A percentile compares a stretch with the other conserved stretches of the same genome.
These are phyloP conservation scores for Phtheirospermum japonicum DNA, from an alignment of 257 asterid species.

Conservation along the genomic window DNA sequence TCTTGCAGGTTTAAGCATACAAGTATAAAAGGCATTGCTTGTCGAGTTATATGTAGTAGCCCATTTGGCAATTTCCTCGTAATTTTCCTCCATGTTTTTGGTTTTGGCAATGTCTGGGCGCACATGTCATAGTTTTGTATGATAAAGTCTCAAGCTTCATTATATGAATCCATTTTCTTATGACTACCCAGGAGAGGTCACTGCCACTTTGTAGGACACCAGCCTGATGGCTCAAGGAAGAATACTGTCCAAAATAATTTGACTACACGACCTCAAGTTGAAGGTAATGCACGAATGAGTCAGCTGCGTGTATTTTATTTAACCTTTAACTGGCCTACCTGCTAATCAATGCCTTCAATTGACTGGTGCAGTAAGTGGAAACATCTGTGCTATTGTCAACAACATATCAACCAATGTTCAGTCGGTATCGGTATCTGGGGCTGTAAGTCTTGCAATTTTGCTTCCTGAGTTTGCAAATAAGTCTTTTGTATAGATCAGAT, in stretches of 20 bases:
- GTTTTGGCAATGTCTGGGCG: neutral
- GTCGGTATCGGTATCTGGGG: conserved; percentile 26
- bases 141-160: neutral
- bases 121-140: neutral
- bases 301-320: conserved; percentile 20
- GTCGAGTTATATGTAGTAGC: neutral
- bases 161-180: conserved; percentile 11
- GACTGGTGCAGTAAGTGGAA: conserved; percentile 37
- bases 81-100: conserved; percentile 1
- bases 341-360: conserved; percentile 34
- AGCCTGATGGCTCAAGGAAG: conserved; percentile 34
- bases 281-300: conserved; percentile 35
- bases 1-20: neutral
- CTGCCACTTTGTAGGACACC: conserved; percentile 64
- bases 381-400: conserved; percentile 24
- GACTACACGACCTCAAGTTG: conserved; percentile 36
- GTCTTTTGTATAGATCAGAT: conserved; percentile 14
- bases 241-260: conserved; percentile 28
- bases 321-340: conserved; percentile 26
- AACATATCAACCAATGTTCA: conserved; percentile 32
- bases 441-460: conserved; percentile 39
- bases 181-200: conserved; percentile 59
- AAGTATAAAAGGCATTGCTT: neutral
- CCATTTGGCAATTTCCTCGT: neutral
- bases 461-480: conserved; percentile 6